These are phyloP conservation scores for Rhododendron ovatum DNA, from an alignment of 148 eudicot species.

Conservation along the genomic window DNA sequence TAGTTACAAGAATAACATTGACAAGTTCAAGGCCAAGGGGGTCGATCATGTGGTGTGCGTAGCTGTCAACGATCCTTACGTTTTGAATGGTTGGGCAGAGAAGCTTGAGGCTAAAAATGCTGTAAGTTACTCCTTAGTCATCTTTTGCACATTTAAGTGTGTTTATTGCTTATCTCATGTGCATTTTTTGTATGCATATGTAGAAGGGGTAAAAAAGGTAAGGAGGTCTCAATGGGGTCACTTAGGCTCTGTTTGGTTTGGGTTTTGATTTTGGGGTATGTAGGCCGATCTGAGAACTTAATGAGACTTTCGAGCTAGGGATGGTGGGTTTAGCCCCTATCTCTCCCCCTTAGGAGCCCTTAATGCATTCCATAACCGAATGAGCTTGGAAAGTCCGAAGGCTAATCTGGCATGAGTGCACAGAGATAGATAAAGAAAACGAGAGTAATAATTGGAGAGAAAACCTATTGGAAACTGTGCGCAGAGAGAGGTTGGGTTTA, in stretches of 20 bases:
- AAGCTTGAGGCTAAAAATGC: conserved; percentile 81
- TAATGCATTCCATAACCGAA: too few relatives aligned
- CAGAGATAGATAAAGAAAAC: too few relatives aligned
- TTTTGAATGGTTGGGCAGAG: conserved; percentile 95
- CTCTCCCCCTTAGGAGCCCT: too few relatives aligned
- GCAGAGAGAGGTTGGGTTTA: neutral
- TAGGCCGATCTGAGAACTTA: too few relatives aligned
- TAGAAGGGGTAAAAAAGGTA: neutral
- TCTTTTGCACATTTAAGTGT: neutral
- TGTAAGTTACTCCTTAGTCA: conserved; percentile 40
- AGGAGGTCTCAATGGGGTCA: neutral
- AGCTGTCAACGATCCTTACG: conserved; percentile 89
- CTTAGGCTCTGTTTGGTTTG: neutral
- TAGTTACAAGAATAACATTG: conserved; percentile 82
- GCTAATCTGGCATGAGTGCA: too few relatives aligned
- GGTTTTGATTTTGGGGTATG: neutral
- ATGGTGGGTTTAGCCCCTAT: too few relatives aligned
- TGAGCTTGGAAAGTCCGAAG: too few relatives aligned
- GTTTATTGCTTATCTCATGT: neutral
- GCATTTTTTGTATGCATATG: neutral
- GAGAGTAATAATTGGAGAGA: neutral
- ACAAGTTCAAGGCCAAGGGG: conserved; percentile 86
- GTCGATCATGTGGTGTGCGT: conserved; percentile 84
- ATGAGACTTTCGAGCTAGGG: too few relatives aligned
- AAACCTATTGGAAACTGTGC: neutral